Conservation (phyloP, 2,329 filamentous ascomycete genomes). For the Tolypocladium tropicale region DNA sequence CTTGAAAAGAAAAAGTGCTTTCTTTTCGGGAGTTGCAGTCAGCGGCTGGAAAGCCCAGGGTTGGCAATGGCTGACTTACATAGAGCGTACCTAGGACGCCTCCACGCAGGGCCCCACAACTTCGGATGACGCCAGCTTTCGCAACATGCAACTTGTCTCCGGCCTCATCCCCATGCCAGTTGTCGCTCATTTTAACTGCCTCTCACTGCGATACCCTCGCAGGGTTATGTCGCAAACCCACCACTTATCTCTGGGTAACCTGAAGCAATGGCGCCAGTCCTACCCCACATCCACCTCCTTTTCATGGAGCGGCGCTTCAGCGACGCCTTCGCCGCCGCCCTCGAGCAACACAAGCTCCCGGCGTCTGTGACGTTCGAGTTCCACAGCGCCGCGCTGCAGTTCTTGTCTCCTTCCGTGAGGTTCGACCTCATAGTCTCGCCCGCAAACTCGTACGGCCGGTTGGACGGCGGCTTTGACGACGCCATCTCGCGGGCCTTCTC, state of each 20-base stretch:
- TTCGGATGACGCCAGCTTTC: too few species aligned
- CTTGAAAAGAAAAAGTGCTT: too few species aligned
- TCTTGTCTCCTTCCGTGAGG: constrained; percentile 20
- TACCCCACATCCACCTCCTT: constrained; percentile 9
- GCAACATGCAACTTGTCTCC: too few species aligned
- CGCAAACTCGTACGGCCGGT: constrained; percentile 41
- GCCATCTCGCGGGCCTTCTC: constrained; percentile 39
- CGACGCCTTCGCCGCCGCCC: constrained; percentile 27
- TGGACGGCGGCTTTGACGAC: constrained; percentile 46
- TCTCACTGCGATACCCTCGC: background rate
- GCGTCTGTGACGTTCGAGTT: constrained; percentile 19
- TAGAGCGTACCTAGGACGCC: too few species aligned
- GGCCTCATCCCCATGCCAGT: background rate
- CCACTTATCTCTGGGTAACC: too few species aligned
- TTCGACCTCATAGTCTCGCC: constrained; percentile 43
- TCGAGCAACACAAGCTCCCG: constrained; percentile 18
- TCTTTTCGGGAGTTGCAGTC: too few species aligned
- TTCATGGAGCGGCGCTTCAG: constrained; percentile 15
- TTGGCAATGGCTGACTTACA: too few species aligned
- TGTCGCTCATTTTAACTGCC: background rate
- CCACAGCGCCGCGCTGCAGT: constrained; percentile 27
- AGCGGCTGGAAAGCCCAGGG: too few species aligned
- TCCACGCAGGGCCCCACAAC: too few species aligned
- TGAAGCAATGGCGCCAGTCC: background rate
- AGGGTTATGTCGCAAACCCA: too few species aligned